Evolutionary conservation across 179 eudicot genomes (phyloP).

Genomic region (Drosera spatulata): DNA sequence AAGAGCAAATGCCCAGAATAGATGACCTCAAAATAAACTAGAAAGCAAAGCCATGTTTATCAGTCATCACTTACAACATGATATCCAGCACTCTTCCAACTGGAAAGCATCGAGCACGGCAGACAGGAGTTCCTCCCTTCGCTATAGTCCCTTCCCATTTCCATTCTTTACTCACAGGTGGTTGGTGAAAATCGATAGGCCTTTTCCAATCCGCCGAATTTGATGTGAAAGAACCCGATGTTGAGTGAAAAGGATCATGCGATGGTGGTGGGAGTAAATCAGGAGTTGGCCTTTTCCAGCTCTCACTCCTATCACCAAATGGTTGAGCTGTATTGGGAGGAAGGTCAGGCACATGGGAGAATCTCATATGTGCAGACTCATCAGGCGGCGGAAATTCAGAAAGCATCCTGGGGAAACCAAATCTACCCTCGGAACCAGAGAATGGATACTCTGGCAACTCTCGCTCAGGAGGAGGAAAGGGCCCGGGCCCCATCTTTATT

Average conservation of each 20-base stretch:
- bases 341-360: conserved; percentile 30
- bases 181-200: conserved; percentile 29
- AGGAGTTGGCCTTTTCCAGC: conserved; percentile 16
- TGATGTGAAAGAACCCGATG: conserved; percentile 26
- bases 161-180: conserved; percentile 43
- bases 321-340: conserved; percentile 23
- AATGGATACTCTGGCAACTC: conserved; percentile 66
- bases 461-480: conserved; percentile 29
- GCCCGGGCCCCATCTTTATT: conserved; percentile 22
- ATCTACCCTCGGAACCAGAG: conserved; percentile 36
- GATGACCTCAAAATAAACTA: too few relatives aligned
- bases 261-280: conserved; percentile 5
- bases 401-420: conserved; percentile 16
- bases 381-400: conserved; percentile 29
- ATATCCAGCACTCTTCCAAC: conserved; percentile 70
- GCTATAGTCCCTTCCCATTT: conserved; percentile 92
- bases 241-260: conserved; percentile 25
- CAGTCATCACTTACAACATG: conserved; percentile 58
- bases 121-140: conserved; percentile 75
- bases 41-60: conserved; percentile 1
- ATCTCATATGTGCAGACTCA: conserved; percentile 28
- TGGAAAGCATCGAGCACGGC: conserved; percentile 88
- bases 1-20: too few relatives aligned
- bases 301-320: conserved; percentile 33
- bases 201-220: conserved; percentile 29